These are phyloP conservation scores for Fraxinus paxiana DNA, from an alignment of 305 asterid genomes.

Conservation along the genomic window DNA sequence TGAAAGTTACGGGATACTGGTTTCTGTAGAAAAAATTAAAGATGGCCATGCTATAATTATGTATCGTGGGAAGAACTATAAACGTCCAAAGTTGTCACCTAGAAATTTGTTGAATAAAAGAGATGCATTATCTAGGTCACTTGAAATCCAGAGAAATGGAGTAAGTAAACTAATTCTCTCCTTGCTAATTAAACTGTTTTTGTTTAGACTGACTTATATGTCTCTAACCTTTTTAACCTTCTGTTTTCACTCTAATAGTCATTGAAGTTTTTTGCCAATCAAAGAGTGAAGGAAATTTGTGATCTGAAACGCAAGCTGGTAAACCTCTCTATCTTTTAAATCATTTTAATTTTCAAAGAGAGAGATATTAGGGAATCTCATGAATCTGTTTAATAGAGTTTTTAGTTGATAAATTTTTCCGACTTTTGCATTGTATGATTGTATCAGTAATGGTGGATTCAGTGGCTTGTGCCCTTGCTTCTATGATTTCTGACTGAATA, in stretches of 20 bases:
- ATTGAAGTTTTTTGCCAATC: slow-evolving; percentile 70
- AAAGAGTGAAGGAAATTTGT: slow-evolving; percentile 51
- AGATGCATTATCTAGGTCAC: slow-evolving; percentile 74
- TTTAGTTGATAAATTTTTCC: neutral
- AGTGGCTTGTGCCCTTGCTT: slow-evolving; percentile 3
- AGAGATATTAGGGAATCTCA: neutral
- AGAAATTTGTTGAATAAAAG: slow-evolving; percentile 59
- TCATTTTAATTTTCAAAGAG: neutral
- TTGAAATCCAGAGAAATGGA: slow-evolving; percentile 85
- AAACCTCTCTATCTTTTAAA: slow-evolving; percentile 19
- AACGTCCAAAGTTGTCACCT: slow-evolving; percentile 53
- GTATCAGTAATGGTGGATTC: slow-evolving; percentile 2
- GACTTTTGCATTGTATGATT: slow-evolving; percentile 2
- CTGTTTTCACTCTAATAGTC: slow-evolving; percentile 43
- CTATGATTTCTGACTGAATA: slow-evolving; percentile 11
- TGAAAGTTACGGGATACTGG: slow-evolving; percentile 74
- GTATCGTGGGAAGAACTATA: slow-evolving; percentile 93
- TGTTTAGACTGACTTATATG: neutral
- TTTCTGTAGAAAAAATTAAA: slow-evolving; percentile 69
- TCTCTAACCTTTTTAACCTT: slow-evolving; percentile 12
- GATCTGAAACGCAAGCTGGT: slow-evolving; percentile 63
- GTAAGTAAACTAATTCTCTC: slow-evolving; percentile 45
- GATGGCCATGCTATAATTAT: slow-evolving; percentile 84
- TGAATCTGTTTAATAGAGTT: slow-evolving; percentile 6
- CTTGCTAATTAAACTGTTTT: slow-evolving; percentile 7